phyloP scores from a whole-genome alignment of 169 alveolate genomes.

The Babesia sp. region DNA sequence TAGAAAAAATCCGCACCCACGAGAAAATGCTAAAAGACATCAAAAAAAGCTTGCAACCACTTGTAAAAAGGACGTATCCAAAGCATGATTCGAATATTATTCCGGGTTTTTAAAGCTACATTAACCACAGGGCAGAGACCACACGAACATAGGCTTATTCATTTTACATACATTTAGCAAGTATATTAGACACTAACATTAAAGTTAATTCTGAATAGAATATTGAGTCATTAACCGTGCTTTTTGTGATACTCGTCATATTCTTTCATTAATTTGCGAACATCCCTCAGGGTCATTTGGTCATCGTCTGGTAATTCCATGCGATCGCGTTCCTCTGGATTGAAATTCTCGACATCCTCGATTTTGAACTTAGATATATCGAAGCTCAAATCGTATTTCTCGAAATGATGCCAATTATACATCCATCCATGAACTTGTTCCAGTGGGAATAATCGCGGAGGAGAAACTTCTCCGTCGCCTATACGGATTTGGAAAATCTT shows the following conservation, averaged over 20 bases:
- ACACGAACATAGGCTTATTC: too few relatives aligned
- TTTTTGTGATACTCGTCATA: slow-evolving; percentile 20
- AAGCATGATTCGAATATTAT: too few relatives aligned
- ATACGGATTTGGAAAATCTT: slow-evolving; percentile 29
- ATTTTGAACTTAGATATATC: slow-evolving; percentile 41
- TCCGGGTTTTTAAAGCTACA: too few relatives aligned
- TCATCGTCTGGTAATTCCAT: slow-evolving; percentile 38
- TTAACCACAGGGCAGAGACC: too few relatives aligned
- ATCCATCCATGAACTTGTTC: slow-evolving; percentile 71
- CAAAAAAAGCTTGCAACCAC: too few relatives aligned
- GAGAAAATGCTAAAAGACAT: too few relatives aligned
- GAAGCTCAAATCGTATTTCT: slow-evolving; percentile 43
- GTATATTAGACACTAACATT: too few relatives aligned
- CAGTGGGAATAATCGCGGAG: slow-evolving; percentile 22
- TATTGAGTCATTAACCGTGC: neutral
- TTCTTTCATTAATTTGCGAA: slow-evolving; percentile 12
- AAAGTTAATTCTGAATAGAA: too few relatives aligned
- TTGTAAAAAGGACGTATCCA: too few relatives aligned
- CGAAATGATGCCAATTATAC: slow-evolving; percentile 67
- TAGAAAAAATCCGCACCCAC: too few relatives aligned
- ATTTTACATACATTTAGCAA: too few relatives aligned
- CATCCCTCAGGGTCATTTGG: slow-evolving; percentile 22
- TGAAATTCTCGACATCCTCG: slow-evolving; percentile 9
- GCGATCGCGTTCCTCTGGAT: slow-evolving; percentile 10
- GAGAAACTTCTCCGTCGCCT: slow-evolving; percentile 34